phyloP scores from a whole-genome alignment of 306 rosid species.

The Potentilla sterilis region DNA sequence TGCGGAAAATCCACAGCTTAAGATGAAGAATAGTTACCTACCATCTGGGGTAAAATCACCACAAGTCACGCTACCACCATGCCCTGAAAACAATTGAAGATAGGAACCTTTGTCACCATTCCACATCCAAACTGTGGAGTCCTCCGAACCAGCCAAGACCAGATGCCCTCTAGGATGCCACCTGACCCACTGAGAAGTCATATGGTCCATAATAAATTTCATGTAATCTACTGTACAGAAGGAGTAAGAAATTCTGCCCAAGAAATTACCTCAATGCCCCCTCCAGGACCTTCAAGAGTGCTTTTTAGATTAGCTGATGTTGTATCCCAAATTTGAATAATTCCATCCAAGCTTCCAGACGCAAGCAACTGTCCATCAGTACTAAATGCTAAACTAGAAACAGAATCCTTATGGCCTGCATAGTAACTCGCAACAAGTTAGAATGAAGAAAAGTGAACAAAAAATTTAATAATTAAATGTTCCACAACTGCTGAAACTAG shows the following conservation, averaged over 20 bases:
- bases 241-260: conserved; percentile 2
- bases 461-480: conserved; percentile 9
- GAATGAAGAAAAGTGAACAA: conserved; percentile 8
- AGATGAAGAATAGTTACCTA: conserved; percentile 36
- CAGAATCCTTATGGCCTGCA: conserved; percentile 80
- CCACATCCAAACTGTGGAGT: conserved; percentile 95
- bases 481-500: neutral
- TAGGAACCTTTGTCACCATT: conserved; percentile 57
- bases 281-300: conserved; percentile 75
- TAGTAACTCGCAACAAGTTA: conserved; percentile 5
- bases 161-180: conserved; percentile 93
- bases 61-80: conserved; percentile 72
- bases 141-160: conserved; percentile 88
- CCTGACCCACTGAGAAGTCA: conserved; percentile 72
- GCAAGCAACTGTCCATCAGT: conserved; percentile 76
- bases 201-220: conserved; percentile 21
- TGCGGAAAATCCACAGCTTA: neutral
- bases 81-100: conserved; percentile 70
- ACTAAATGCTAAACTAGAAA: conserved; percentile 74
- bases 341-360: conserved; percentile 77
- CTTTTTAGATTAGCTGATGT: conserved; percentile 46
- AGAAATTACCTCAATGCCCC: conserved; percentile 65
- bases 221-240: conserved; percentile 12
- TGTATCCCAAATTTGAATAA: conserved; percentile 70
- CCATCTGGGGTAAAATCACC: conserved; percentile 99